Evolutionary conservation across 345 rosid genomes (phyloP), one percentile per base, ranked within the genome.

Genomic region (Eutrema yunnanense): DNA sequence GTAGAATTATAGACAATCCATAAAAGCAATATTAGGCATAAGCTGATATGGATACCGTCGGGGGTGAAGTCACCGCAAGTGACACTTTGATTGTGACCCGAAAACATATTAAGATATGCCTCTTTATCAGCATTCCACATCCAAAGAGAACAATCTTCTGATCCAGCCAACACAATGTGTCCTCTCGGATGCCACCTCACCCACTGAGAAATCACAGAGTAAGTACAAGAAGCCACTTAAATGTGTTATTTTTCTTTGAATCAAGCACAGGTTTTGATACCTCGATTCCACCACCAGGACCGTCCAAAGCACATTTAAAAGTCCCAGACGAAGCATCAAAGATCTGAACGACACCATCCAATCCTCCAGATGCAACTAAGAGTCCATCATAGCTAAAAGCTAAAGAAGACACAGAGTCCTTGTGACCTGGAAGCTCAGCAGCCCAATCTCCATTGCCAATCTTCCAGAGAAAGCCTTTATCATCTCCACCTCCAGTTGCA

Each of bases 51-150:
- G 55, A 62, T 88, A 94, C 99, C 96, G 60, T 95, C 96, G 62
- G 96, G 94, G 4, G 96, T 95, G 69, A 91, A 94, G 85, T 86
- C 96, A 78, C 98, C 98, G 75, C 97, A 91, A 22, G 95, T 85
- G 5, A 91, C 96, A 44, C 75, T 82, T 19, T 72, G 75, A 8
- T 86, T 85, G 56, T 94, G 98, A n/a, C 98, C 97, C 1, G 87
- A 76, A 79, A 91, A 94, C 77, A 84, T 84, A 69, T 83, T 84
- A 27, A 91, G 92, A 78, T 78, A 84, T 33, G 75, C 84, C 69
- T 78, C 89, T 74, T 52, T 92, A 65, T 92, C 96, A 34, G 96
- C 99, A 85, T 95, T 92, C 97, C 99, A 92, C 97, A 95, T 87
- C 96, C 96, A 92, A 22, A 84, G 79, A 76, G 79, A 83, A 55